A percentile compares a stretch with the other conserved stretches of the same genome.
phyloP scores from a whole-genome alignment of 257 asterid species.

The Solanum medicagineum region DNA sequence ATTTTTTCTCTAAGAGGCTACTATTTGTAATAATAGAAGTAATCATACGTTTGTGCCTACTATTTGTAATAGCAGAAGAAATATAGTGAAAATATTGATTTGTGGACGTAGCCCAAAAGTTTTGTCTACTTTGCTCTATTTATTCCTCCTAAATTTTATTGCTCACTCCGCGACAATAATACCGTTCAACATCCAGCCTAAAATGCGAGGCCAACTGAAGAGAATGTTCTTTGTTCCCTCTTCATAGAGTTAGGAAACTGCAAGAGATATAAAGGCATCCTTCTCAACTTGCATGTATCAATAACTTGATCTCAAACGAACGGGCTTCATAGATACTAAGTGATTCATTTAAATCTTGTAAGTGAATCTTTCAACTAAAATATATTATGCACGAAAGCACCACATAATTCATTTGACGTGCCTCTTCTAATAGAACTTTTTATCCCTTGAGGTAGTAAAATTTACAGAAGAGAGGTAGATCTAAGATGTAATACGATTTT shows the following conservation, averaged over 20 bases:
- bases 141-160: too few relatives aligned
- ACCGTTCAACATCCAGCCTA: constrained; percentile 88
- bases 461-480: too few relatives aligned
- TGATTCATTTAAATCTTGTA: neutral
- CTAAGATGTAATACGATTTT: too few relatives aligned
- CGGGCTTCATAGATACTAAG: neutral
- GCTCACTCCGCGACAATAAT: neutral
- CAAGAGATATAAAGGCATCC: neutral
- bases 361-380: neutral
- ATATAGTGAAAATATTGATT: too few relatives aligned
- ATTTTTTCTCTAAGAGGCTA: too few relatives aligned
- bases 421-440: neutral
- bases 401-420: neutral
- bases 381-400: neutral
- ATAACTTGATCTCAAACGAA: neutral
- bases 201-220: constrained; percentile 81
- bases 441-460: neutral
- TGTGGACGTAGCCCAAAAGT: too few relatives aligned
- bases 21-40: too few relatives aligned
- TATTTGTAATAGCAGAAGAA: too few relatives aligned
- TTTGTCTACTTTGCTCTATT: too few relatives aligned
- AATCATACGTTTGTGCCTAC: too few relatives aligned
- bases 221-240: constrained; percentile 70
- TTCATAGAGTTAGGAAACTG: constrained; percentile 71
- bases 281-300: too few relatives aligned